Percentiles rank a stretch among this genome's conserved stretches.
Evolutionary conservation across 768 basidiomycete genomes (phyloP).

Genomic region (Hygrocybe punicea): DNA sequence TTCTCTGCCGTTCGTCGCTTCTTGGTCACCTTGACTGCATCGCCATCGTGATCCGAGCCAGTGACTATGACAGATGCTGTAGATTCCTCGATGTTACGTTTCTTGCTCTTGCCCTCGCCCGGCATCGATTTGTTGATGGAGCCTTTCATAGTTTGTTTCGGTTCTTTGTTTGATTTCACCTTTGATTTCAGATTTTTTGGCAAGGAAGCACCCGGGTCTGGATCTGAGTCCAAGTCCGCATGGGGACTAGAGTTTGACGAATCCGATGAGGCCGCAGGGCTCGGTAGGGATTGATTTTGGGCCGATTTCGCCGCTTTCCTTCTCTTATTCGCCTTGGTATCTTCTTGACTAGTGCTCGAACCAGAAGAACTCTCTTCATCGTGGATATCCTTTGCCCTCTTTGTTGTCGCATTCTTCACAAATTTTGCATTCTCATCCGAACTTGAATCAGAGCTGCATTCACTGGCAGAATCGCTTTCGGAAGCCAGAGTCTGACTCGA

Average conservation of each 20-base stretch:
- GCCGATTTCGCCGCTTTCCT: neutral
- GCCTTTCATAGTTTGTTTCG: neutral
- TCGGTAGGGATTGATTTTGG: neutral
- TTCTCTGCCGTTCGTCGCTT: constrained; percentile 56
- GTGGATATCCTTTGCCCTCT: neutral
- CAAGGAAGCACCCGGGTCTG: neutral
- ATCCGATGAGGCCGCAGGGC: constrained; percentile 12
- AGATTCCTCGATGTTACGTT: constrained; percentile 1
- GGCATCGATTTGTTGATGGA: neutral
- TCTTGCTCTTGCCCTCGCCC: constrained; percentile 4
- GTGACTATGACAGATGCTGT: neutral
- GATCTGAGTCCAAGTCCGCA: constrained; percentile 9
- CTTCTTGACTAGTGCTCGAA: neutral
- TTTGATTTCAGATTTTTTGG: constrained; percentile 12
- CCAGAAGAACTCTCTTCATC: neutral
- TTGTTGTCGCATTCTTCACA: neutral
- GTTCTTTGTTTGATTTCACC: neutral
- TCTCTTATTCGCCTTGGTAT: constrained; percentile 3
- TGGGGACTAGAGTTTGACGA: constrained; percentile 24
- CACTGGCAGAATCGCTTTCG: neutral
- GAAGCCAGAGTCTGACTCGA: constrained; percentile 9
- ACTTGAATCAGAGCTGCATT: neutral
- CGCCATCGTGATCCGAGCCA: constrained; percentile 10
- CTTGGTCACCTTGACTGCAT: constrained; percentile 45
- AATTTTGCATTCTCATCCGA: neutral